Percentiles rank a stretch among this genome's conserved stretches.
Evolutionary conservation across 23 red algal genomes (phyloP).

Genomic region (Pyropia haitanensis): DNA sequence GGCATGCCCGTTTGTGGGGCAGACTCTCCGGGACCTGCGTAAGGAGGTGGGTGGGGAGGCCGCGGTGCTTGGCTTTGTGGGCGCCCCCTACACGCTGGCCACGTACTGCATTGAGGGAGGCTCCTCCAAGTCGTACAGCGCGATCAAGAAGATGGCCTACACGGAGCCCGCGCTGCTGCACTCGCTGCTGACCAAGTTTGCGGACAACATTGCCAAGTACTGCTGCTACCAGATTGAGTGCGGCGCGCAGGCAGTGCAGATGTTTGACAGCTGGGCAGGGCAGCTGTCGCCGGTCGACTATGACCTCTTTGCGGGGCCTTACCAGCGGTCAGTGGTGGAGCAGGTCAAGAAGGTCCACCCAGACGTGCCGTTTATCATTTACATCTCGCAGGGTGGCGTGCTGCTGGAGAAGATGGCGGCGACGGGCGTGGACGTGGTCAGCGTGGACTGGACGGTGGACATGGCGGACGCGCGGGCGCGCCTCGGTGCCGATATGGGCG

Average conservation of each 20-base stretch:
- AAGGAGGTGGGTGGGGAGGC: slow-evolving; percentile 65
- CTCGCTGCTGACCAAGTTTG: slow-evolving; percentile 64
- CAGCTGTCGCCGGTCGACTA: slow-evolving; percentile 82
- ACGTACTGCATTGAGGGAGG: slow-evolving; percentile 99
- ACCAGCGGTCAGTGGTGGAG: slow-evolving; percentile 73
- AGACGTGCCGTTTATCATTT: slow-evolving; percentile 82
- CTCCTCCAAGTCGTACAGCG: slow-evolving; percentile 66
- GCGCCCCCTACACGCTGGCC: slow-evolving; percentile 86
- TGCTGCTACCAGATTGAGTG: slow-evolving; percentile 88
- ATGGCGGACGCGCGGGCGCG: slow-evolving; percentile 77
- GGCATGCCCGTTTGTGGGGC: slow-evolving; percentile 79
- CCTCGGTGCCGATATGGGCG: slow-evolving; percentile 53
- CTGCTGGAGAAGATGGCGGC: slow-evolving; percentile 84
- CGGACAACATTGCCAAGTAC: slow-evolving; percentile 92
- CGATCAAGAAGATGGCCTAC: slow-evolving; percentile 93
- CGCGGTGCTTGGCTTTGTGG: slow-evolving; percentile 88
- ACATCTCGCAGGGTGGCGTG: slow-evolving; percentile 82
- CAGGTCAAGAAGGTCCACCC: slow-evolving; percentile 80
- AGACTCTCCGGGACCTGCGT: slow-evolving; percentile 77
- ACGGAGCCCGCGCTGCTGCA: slow-evolving; percentile 80
- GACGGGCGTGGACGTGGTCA: slow-evolving; percentile 74
- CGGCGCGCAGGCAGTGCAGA: slow-evolving; percentile 89
- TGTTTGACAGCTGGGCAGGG: slow-evolving; percentile 99
- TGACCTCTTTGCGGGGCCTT: slow-evolving; percentile 87
- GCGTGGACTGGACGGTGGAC: slow-evolving; percentile 97